Evolutionary conservation across 257 asterid genomes (phyloP).

Genomic region (Gardenia jasminoides): DNA sequence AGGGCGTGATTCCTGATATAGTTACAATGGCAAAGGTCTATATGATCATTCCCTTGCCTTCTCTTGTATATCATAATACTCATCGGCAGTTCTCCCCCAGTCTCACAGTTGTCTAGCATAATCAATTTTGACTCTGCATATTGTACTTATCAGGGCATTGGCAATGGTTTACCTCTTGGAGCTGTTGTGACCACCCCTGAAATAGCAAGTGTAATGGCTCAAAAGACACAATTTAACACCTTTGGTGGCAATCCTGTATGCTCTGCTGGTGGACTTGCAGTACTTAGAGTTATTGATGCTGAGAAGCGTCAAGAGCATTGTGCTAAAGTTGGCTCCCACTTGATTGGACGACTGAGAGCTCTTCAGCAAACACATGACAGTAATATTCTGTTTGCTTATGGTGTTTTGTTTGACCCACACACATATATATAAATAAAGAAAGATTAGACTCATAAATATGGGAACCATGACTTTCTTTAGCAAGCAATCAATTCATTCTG

Average conservation of each 20-base stretch:
- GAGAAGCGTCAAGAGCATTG: constrained; percentile 88
- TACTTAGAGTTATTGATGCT: constrained; percentile 76
- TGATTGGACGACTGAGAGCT: constrained; percentile 59
- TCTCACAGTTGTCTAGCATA: background rate
- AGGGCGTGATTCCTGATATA: constrained; percentile 87
- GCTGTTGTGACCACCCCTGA: constrained; percentile 99
- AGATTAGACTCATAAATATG: background rate
- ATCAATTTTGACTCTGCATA: constrained; percentile 16
- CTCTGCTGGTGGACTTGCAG: constrained; percentile 96
- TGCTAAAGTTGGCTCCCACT: constrained; percentile 80
- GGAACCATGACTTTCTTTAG: background rate
- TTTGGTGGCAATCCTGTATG: constrained; percentile 98
- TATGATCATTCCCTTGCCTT: constrained; percentile 10
- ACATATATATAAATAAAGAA: background rate
- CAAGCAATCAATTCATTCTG: background rate
- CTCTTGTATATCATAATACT: background rate
- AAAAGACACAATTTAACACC: constrained; percentile 87
- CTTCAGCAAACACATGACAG: constrained; percentile 82
- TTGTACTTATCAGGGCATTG: constrained; percentile 68
- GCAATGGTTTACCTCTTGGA: constrained; percentile 91
- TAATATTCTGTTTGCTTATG: constrained; percentile 32
- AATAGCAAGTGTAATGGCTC: constrained; percentile 85
- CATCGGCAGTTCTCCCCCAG: constrained; percentile 1
- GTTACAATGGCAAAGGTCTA: constrained; percentile 98
- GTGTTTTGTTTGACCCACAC: constrained; percentile 1